phyloP scores from a whole-genome alignment of 2,329 filamentous ascomycete genomes.

The Botrytis deweyae region DNA sequence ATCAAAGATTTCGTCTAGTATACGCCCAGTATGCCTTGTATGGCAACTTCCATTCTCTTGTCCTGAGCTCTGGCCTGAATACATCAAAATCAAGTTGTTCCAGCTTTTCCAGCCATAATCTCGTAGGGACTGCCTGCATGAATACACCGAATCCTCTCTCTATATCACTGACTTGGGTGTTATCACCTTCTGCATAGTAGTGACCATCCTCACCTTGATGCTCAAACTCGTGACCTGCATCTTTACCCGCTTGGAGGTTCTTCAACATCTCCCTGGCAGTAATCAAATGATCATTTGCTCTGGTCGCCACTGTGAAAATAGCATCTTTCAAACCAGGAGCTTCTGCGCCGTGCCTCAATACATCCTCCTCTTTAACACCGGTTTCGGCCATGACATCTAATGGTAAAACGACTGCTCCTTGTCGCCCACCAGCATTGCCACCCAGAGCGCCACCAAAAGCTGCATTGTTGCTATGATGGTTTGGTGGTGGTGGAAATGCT shows the following conservation, averaged over 20 bases:
- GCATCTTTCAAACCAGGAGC: conserved; percentile 83
- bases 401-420: conserved; percentile 74
- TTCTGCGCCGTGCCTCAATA: conserved; percentile 75
- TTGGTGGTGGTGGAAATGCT: conserved; percentile 69
- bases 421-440: conserved; percentile 43
- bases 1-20: conserved; percentile 48
- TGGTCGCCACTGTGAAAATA: conserved; percentile 86
- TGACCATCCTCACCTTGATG: conserved; percentile 75
- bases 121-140: conserved; percentile 75
- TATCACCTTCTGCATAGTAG: conserved; percentile 46
- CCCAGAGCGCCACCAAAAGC: conserved; percentile 43
- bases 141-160: conserved; percentile 75
- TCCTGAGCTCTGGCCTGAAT: conserved; percentile 61
- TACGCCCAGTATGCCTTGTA: conserved; percentile 69
- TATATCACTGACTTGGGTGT: conserved; percentile 49
- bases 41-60: conserved; percentile 79
- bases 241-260: conserved; percentile 70
- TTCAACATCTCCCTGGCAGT: conserved; percentile 90
- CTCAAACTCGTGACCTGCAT: conserved; percentile 84
- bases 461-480: conserved; percentile 52
- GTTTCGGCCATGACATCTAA: conserved; percentile 85
- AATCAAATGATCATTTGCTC: conserved; percentile 93
- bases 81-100: conserved; percentile 85
- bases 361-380: conserved; percentile 82
- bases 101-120: conserved; percentile 74